Percentiles rank a stretch among this genome's conserved stretches.
These are phyloP conservation scores for Candida sp. DNA, from an alignment of 1,139 yeast species.

Conservation along the genomic window DNA sequence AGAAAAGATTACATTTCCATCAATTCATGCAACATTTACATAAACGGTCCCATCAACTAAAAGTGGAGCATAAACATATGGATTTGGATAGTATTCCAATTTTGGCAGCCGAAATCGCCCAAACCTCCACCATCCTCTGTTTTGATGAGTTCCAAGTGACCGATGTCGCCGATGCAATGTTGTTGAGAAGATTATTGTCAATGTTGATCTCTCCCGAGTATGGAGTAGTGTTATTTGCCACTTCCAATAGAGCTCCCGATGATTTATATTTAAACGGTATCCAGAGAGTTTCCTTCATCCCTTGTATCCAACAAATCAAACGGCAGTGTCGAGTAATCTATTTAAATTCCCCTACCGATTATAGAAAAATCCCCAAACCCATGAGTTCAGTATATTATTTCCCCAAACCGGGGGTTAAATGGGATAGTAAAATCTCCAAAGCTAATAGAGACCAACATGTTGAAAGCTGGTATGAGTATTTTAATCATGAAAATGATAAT, in stretches of 20 bases:
- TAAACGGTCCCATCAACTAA: slow-evolving; percentile 78
- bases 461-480: slow-evolving; percentile 74
- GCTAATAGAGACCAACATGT: slow-evolving; percentile 63
- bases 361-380: slow-evolving; percentile 85
- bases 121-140: slow-evolving; percentile 73
- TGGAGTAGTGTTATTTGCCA: slow-evolving; percentile 87
- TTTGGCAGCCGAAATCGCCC: slow-evolving; percentile 81
- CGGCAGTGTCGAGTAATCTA: slow-evolving; percentile 71
- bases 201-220: slow-evolving; percentile 60
- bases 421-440: slow-evolving; percentile 47
- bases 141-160: slow-evolving; percentile 97
- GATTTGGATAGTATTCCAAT: slow-evolving; percentile 83
- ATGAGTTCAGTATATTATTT: slow-evolving; percentile 74
- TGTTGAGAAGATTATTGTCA: slow-evolving; percentile 70
- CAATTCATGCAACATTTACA: slow-evolving; percentile 96
- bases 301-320: slow-evolving; percentile 83
- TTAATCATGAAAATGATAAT: slow-evolving; percentile 50
- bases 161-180: slow-evolving; percentile 98
- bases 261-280: slow-evolving; percentile 91
- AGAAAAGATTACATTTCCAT: slow-evolving; percentile 86
- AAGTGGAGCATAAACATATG: slow-evolving; percentile 48
- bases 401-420: slow-evolving; percentile 65
- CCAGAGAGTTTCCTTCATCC: slow-evolving; percentile 86
- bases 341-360: slow-evolving; percentile 89
- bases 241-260: slow-evolving; percentile 94